Evolutionary conservation across 169 alveolate species (phyloP).

Genomic region (Plasmodium ovale): DNA sequence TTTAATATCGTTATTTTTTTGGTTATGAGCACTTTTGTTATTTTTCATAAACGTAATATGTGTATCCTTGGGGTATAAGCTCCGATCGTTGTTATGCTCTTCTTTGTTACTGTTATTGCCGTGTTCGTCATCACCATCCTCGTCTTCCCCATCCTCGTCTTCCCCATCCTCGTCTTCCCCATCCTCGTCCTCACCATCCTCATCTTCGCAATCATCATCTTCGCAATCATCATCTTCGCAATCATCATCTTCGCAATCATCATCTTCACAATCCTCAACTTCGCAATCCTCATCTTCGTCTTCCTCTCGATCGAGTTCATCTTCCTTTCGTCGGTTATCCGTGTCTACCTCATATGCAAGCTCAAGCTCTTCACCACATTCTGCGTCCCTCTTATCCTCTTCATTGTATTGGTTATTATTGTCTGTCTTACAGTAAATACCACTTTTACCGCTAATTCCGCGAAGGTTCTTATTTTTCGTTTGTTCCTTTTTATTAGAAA

Average conservation of each 20-base stretch:
- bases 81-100: slow-evolving; percentile 15
- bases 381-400: too few relatives aligned
- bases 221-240: slow-evolving; percentile 41
- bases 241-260: neutral
- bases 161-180: slow-evolving; percentile 11
- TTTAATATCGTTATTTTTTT: slow-evolving; percentile 11
- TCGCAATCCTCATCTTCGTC: neutral
- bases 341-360: slow-evolving; percentile 76
- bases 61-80: slow-evolving; percentile 18
- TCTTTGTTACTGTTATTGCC: slow-evolving; percentile 36
- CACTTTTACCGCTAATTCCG: neutral
- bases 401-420: neutral
- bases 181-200: slow-evolving; percentile 66
- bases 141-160: slow-evolving; percentile 38
- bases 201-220: slow-evolving; percentile 76
- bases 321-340: slow-evolving; percentile 31
- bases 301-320: neutral
- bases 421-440: neutral
- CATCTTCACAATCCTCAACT: neutral
- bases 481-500: neutral
- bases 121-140: slow-evolving; percentile 76
- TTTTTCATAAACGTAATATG: slow-evolving; percentile 36
- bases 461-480: neutral
- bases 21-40: neutral
- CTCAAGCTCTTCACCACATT: too few relatives aligned